A percentile compares a stretch with the other conserved stretches of the same genome.
Evolutionary conservation across 495 filamentous ascomycete genomes (phyloP).

Genomic region (Filosporella fistucella): DNA sequence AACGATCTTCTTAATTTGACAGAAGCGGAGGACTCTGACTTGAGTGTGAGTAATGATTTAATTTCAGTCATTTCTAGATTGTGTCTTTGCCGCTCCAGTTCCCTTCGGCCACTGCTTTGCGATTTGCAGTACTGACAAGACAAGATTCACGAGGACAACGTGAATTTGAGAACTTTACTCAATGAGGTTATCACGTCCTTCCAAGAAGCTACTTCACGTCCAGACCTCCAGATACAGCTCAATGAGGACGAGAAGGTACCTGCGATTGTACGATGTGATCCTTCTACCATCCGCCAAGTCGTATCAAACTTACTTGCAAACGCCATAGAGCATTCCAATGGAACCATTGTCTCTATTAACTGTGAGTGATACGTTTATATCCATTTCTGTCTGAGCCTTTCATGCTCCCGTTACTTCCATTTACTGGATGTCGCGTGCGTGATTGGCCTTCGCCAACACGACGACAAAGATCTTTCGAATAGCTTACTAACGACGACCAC

Average conservation of each 20-base stretch:
- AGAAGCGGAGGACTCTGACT: conserved; percentile 75
- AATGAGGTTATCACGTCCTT: conserved; percentile 73
- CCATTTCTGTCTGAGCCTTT: neutral
- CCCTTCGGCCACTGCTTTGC: neutral
- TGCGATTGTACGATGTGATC: conserved; percentile 67
- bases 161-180: conserved; percentile 68
- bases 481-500: conserved; percentile 27
- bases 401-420: no score
- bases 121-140: neutral
- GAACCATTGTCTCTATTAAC: conserved; percentile 58
- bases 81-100: no score
- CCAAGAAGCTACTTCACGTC: conserved; percentile 63
- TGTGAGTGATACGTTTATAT: conserved; percentile 23
- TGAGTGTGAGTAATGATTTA: conserved; percentile 17
- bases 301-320: conserved; percentile 83
- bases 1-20: conserved; percentile 91
- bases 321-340: conserved; percentile 70
- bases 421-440: no score
- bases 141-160: conserved; percentile 73
- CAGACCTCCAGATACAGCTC: conserved; percentile 62
- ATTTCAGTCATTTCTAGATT: no score
- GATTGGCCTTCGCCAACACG: no score
- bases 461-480: no score
- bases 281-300: conserved; percentile 68
- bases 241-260: conserved; percentile 64